Base-by-base conservation (phyloP, 2,329 filamentous ascomycete species). In the Hypomyces rosellus region DNA sequence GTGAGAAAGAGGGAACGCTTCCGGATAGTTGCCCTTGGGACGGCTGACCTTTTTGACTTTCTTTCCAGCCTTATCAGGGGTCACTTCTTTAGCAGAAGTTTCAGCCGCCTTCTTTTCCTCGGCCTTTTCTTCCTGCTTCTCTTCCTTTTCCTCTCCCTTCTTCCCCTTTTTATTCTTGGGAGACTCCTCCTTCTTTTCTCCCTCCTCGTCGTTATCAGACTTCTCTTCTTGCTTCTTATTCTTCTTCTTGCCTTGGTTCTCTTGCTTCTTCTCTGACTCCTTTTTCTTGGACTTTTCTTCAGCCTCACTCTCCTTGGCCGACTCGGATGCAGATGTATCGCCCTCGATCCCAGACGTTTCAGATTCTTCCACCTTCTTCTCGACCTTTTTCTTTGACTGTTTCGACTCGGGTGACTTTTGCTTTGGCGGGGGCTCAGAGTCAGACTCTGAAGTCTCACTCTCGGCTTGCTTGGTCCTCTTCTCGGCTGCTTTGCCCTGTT, bases 1-100 rank as follows among this genome's bases (percentile, higher is more conserved):
- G 44, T 66, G 59, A 6, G 67, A 64, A 9, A 50, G 49, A 15
- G 64, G 62, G 20, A 63, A 53, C 14, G 56, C 63, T 48, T 64
- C 55, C 36, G 62, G 60, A 51, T 62, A 66, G 48, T 54, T 55
- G 30, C 49, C 46, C 43, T 56, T 56, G 36, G 58, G 55, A n/a
- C 56, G 55, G 42, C 53, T 50, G 15, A 15, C 42, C 3, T 36
- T 40, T 46, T 55, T 54, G 34, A 18, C 5, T 39, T 34, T 20
- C 36, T 50, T 45, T 20, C 56, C 46, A n/a, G 43, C 44, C 8
- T 57, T 57, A 34, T 42, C 55, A 12, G 37, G 34, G 16, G 57
- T 53, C 7, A 53, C 34, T 30, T 54, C n/a, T 48, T 56, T 42
- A 18, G n/a, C 7, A 5, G n/a, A 5, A 7, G 34, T 41, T 9